phyloP scores from a whole-genome alignment of 139 green algal species.

The Chlamydomonas sphaeroides region DNA sequence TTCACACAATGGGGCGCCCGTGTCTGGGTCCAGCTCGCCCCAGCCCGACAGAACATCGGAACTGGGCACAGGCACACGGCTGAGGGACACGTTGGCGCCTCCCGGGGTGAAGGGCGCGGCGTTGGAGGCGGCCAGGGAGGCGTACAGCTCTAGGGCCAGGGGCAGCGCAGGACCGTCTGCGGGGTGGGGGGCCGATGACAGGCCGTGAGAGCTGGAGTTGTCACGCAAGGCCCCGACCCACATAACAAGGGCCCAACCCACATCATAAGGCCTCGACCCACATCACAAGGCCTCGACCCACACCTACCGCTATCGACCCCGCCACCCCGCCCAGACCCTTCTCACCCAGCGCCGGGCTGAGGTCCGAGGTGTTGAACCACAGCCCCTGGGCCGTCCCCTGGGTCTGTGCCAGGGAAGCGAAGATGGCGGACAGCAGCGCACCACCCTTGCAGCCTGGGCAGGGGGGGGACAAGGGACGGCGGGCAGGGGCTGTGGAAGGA shows the following conservation, averaged over 20 bases:
- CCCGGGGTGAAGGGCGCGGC: neutral
- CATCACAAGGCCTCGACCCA: no score
- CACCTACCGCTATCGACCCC: no score
- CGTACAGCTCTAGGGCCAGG: neutral
- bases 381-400: neutral
- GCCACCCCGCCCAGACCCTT: no score
- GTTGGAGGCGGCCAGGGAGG: neutral
- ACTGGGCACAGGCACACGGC: neutral
- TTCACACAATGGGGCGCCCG: neutral
- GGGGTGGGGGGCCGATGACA: no score
- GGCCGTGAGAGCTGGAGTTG: no score
- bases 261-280: no score
- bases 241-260: no score
- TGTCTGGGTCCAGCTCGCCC: neutral
- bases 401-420: conserved; percentile 1
- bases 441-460: conserved; percentile 30
- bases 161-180: neutral
- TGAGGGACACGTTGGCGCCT: neutral
- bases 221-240: no score
- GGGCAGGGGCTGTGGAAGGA: no score
- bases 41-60: neutral
- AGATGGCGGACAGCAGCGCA: conserved; percentile 4
- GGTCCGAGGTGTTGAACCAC: neutral
- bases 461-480: no score
- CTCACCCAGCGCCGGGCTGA: neutral